Evolutionary conservation across 2,329 filamentous ascomycete genomes (phyloP), one percentile per base, ranked within the genome.

Genomic region (Aspergillus sp.): DNA sequence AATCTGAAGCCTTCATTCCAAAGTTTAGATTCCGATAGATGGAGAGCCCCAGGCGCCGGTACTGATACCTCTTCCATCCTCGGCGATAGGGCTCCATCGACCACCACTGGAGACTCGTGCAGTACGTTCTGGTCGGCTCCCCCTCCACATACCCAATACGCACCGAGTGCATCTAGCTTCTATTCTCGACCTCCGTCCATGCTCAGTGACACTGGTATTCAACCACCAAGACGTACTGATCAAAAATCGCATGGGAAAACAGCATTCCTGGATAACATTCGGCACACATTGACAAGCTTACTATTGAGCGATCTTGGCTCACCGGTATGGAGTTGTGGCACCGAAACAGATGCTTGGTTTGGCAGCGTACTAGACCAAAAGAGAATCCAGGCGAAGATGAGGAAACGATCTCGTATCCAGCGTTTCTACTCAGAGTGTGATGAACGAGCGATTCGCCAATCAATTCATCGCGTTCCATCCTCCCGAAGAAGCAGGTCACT

Each of bases 321-420:
- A 41, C 84, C 91, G 31, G 88, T 97, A 1, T 95, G 96, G 73
- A 86, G 87, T n/a, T 85, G 85, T 51, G 95, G 95, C 3, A 96
- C 92, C 43, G 95, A 99, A 77, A 98, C 93, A 0, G 95, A 98
- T 72, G 82, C 82, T 3, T 97, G 93, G 89, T 95, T 97, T 64
- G 74, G 66, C 63, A 82, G 78, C 56, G 76, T 78, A 6, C 65
- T 80, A 9, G 83, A 84, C 76, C 81, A 67, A 76, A 79, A 63
- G 75, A 81, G 73, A 9, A 71, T 78, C 37, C 68, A 71, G 31
- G 48, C 64, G 15, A 73, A 77, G 46, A 77, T 77, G 73, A 68
- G 70, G 44, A 76, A 72, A 54, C 69, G 73, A 5, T 70, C 74
- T 46, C 67, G 69, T 27, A 69, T 76, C 9, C 72, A 76, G 40